Percentiles rank a stretch among this genome's conserved stretches.
These are phyloP conservation scores for Malus fusca DNA, from an alignment of 306 rosid species.

Conservation along the genomic window DNA sequence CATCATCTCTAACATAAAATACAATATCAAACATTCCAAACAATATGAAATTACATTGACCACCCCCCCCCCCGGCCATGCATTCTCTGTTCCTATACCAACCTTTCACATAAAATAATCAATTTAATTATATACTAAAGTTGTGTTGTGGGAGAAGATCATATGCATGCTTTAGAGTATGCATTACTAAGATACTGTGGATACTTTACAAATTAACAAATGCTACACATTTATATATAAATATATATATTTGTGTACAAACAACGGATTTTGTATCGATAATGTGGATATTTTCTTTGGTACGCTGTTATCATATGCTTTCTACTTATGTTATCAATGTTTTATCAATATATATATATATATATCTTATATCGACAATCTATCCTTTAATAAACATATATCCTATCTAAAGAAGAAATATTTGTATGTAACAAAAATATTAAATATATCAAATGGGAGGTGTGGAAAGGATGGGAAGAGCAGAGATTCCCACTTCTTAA, in stretches of 20 bases:
- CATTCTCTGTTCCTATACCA: conserved; percentile 20
- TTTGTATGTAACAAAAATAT: not conserved
- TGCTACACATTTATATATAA: not conserved
- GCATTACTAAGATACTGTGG: conserved; percentile 44
- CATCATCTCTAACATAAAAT: conserved; percentile 18
- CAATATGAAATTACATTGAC: conserved; percentile 34
- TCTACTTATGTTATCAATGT: not conserved
- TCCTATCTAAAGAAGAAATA: not conserved
- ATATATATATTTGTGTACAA: too few species aligned
- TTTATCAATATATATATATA: not conserved
- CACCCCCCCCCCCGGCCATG: not conserved
- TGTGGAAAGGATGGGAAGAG: conserved; percentile 64
- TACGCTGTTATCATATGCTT: not conserved
- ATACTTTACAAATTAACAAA: conserved; percentile 17
- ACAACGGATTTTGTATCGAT: too few species aligned
- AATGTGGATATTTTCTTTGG: not conserved
- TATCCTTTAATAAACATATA: too few species aligned
- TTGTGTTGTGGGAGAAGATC: conserved; percentile 19
- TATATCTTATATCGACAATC: not conserved
- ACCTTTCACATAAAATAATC: conserved; percentile 1
- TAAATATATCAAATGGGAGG: conserved; percentile 38
- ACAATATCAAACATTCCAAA: conserved; percentile 47
- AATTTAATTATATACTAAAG: not conserved
- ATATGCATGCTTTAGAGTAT: conserved; percentile 45
- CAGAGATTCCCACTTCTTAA: conserved; percentile 73